A percentile compares a stretch with the other conserved stretches of the same genome.
Evolutionary conservation across 2,329 filamentous ascomycete species (phyloP).

Genomic region (Leptographium wingfieldii): DNA sequence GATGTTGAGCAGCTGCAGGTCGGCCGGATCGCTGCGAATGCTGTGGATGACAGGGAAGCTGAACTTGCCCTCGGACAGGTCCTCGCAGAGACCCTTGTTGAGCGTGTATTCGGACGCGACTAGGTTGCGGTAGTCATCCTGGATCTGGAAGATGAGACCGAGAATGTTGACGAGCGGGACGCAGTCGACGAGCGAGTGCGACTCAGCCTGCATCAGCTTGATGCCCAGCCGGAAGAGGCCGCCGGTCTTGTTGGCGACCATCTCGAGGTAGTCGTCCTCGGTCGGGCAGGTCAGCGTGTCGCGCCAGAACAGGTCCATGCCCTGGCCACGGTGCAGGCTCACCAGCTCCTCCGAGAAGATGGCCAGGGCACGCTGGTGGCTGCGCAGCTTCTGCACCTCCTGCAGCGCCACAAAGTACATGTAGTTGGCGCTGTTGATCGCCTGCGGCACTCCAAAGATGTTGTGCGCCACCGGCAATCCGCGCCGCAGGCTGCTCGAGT

Average conservation of each 20-base stretch:
- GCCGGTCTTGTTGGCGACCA: constrained; percentile 86
- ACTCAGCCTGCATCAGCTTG: constrained; percentile 78
- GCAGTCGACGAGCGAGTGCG: constrained; percentile 47
- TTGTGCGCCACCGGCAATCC: constrained; percentile 72
- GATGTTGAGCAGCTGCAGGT: constrained; percentile 79
- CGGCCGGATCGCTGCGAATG: constrained; percentile 62
- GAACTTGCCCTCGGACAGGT: constrained; percentile 94
- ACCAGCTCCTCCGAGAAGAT: constrained; percentile 74
- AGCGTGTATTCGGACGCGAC: constrained; percentile 59
- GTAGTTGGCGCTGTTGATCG: constrained; percentile 85
- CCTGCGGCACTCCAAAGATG: constrained; percentile 78
- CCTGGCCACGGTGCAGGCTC: constrained; percentile 76
- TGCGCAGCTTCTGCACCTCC: constrained; percentile 57
- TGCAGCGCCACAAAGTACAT: constrained; percentile 72
- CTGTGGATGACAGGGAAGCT: constrained; percentile 91
- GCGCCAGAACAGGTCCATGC: constrained; percentile 86
- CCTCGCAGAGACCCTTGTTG: constrained; percentile 91
- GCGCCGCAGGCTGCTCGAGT: constrained; percentile 58
- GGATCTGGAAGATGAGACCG: constrained; percentile 80
- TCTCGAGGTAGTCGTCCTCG: constrained; percentile 85
- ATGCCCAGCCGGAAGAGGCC: constrained; percentile 75
- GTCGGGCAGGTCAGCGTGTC: constrained; percentile 73
- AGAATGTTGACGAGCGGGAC: constrained; percentile 75
- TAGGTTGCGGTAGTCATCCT: constrained; percentile 90
- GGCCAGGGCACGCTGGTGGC: constrained; percentile 50